phyloP scores from a whole-genome alignment of 768 basidiomycete species.

The Pleurotus eryngii region DNA sequence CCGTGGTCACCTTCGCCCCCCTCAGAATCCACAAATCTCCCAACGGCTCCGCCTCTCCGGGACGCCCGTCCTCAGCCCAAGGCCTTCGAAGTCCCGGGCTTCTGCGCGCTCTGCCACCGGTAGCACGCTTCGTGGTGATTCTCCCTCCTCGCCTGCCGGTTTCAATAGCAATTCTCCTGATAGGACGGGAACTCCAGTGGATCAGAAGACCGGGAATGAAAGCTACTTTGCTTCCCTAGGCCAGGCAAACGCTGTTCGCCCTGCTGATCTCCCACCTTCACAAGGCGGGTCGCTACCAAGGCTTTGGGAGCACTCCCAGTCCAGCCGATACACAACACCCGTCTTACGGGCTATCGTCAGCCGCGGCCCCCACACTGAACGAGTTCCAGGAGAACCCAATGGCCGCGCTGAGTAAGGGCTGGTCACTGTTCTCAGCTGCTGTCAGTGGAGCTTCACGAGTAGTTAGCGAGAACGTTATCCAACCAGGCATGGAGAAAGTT shows the following conservation, averaged over 20 bases:
- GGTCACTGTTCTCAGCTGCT: conserved; percentile 91
- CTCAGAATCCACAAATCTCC: conserved; percentile 42
- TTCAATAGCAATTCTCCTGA: conserved; percentile 43
- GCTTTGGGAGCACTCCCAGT: conserved; percentile 86
- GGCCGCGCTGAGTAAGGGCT: conserved; percentile 86
- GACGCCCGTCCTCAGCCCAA: conserved; percentile 70
- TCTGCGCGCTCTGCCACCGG: conserved; percentile 50
- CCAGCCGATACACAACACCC: conserved; percentile 53
- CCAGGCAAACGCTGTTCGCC: conserved; percentile 71
- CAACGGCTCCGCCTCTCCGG: conserved; percentile 43
- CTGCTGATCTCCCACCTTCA: conserved; percentile 81
- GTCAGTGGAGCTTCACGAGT: conserved; percentile 75
- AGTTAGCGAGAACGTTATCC: conserved; percentile 84
- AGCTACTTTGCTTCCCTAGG: conserved; percentile 83
- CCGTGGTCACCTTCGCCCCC: conserved; percentile 78
- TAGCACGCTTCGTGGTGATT: conserved; percentile 47
- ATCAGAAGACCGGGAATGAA: conserved; percentile 83
- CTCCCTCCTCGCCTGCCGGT: conserved; percentile 50
- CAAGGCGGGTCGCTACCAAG: conserved; percentile 94
- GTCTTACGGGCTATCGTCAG: conserved; percentile 71
- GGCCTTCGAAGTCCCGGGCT: conserved; percentile 83
- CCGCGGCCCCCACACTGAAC: conserved; percentile 69
- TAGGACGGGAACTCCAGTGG: conserved; percentile 22
- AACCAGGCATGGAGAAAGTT: conserved; percentile 82
- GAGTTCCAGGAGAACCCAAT: conserved; percentile 88